A percentile compares a stretch with the other conserved stretches of the same genome.
Conservation (phyloP, 108 stramenopile genomes). For the Cylindrotheca closterium region DNA sequence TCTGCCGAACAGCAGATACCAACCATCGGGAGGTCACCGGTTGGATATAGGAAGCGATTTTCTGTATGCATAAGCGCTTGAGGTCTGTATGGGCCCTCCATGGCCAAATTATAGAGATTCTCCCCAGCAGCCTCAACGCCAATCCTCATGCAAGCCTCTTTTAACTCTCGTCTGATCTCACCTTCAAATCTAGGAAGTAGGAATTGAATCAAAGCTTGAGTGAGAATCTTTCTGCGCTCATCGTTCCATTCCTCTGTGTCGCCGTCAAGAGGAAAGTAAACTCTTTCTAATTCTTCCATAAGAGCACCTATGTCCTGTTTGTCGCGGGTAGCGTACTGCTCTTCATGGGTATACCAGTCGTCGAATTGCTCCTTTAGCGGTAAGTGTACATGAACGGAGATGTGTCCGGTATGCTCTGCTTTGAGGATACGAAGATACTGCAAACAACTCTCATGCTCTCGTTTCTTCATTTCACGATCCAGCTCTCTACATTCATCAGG, state of each 20-base stretch:
- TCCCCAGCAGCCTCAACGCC: conserved; percentile 73
- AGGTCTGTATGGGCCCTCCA: conserved; percentile 90
- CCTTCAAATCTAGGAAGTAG: conserved; percentile 86
- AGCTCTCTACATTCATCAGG: conserved; percentile 66
- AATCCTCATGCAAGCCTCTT: conserved; percentile 62
- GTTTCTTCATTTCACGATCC: conserved; percentile 59
- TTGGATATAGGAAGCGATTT: conserved; percentile 78
- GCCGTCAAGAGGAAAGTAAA: conserved; percentile 65
- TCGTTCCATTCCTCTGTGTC: conserved; percentile 82
- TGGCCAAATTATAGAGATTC: conserved; percentile 74
- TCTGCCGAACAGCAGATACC: conserved; percentile 73
- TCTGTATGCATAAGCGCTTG: conserved; percentile 57
- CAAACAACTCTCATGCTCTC: conserved; percentile 67
- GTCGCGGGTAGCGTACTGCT: conserved; percentile 42
- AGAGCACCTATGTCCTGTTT: conserved; percentile 59
- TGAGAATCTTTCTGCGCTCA: conserved; percentile 74
- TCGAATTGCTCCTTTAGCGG: conserved; percentile 50
- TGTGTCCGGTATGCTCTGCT: conserved; percentile 70
- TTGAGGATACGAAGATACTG: conserved; percentile 84
- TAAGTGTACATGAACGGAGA: conserved; percentile 68
- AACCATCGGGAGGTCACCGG: conserved; percentile 82
- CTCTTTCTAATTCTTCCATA: conserved; percentile 60
- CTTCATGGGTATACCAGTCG: conserved; percentile 64
- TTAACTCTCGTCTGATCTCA: conserved; percentile 71
- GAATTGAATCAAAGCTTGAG: conserved; percentile 63